phyloP scores from a whole-genome alignment of 2,329 filamentous ascomycete genomes.

The Aureobasidium namibiae region DNA sequence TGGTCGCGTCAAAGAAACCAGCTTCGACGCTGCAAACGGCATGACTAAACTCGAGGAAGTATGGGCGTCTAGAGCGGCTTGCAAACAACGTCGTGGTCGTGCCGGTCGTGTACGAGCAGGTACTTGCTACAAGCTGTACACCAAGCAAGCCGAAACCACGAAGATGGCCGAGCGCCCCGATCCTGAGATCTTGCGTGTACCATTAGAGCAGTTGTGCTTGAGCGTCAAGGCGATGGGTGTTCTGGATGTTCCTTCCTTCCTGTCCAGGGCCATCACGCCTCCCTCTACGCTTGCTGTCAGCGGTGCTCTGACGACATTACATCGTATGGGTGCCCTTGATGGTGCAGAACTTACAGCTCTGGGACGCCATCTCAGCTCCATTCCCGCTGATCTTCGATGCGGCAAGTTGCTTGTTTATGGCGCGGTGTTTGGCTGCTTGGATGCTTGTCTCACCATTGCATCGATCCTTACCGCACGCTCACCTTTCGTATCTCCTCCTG shows the following conservation, averaged over 20 bases:
- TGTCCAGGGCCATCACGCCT: slow-evolving; percentile 80
- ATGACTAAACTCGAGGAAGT: slow-evolving; percentile 92
- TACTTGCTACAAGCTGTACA: slow-evolving; percentile 92
- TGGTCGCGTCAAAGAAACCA: slow-evolving; percentile 92
- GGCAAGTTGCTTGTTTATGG: slow-evolving; percentile 95
- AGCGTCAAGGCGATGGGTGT: slow-evolving; percentile 95
- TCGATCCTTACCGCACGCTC: slow-evolving; percentile 84
- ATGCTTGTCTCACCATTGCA: slow-evolving; percentile 80
- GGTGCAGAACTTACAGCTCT: slow-evolving; percentile 82
- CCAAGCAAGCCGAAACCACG: slow-evolving; percentile 66
- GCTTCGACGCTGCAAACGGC: slow-evolving; percentile 83
- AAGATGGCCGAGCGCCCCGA: slow-evolving; percentile 85
- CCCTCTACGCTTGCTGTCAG: slow-evolving; percentile 80
- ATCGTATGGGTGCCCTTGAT: slow-evolving; percentile 81
- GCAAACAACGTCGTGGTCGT: slow-evolving; percentile 87
- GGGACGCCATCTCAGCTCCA: slow-evolving; percentile 86
- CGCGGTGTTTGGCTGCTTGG: slow-evolving; percentile 84
- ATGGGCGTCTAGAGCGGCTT: slow-evolving; percentile 89
- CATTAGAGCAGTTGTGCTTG: slow-evolving; percentile 86
- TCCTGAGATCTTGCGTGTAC: slow-evolving; percentile 87
- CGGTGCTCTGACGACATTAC: slow-evolving; percentile 69
- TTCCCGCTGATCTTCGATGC: slow-evolving; percentile 85
- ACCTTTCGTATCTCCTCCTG: slow-evolving; percentile 76
- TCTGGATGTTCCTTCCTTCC: slow-evolving; percentile 68
- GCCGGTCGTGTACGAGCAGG: slow-evolving; percentile 88